These are phyloP conservation scores for Fusarium piperis DNA, from an alignment of 2,329 filamentous ascomycete genomes.

Conservation along the genomic window DNA sequence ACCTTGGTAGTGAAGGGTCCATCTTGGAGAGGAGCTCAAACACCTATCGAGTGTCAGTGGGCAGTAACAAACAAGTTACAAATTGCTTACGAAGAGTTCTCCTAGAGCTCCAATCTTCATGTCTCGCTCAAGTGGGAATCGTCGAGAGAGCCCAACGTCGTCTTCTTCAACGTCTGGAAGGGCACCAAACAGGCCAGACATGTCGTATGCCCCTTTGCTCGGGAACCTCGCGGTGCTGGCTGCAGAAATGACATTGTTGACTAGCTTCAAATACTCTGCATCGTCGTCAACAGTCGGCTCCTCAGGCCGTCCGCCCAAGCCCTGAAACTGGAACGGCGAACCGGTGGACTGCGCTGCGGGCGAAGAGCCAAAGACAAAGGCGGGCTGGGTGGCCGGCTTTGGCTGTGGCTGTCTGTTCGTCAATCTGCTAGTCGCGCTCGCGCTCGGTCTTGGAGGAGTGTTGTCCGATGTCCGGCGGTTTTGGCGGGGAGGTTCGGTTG, in stretches of 20 bases:
- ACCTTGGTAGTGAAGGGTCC: constrained; percentile 44
- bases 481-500: neutral
- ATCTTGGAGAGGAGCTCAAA: constrained; percentile 52
- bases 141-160: constrained; percentile 2
- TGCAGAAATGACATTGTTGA: constrained; percentile 13
- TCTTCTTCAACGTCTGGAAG: constrained; percentile 20
- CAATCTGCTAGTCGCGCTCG: neutral
- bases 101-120: constrained; percentile 31
- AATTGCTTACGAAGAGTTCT: constrained; percentile 30
- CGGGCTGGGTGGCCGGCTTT: neutral
- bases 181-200: constrained; percentile 16
- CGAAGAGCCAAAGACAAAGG: constrained; percentile 33
- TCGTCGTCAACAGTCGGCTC: constrained; percentile 18
- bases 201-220: neutral
- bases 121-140: constrained; percentile 22
- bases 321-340: constrained; percentile 18
- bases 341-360: constrained; percentile 6
- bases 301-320: neutral
- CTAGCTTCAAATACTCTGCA: constrained; percentile 9
- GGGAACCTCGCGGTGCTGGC: neutral
- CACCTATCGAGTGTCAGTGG: constrained; percentile 43
- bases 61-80: neutral
- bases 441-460: neutral
- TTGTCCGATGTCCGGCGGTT: neutral
- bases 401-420: neutral